phyloP scores from a whole-genome alignment of 2,329 filamentous ascomycete species.

The Truncatella angustata region DNA sequence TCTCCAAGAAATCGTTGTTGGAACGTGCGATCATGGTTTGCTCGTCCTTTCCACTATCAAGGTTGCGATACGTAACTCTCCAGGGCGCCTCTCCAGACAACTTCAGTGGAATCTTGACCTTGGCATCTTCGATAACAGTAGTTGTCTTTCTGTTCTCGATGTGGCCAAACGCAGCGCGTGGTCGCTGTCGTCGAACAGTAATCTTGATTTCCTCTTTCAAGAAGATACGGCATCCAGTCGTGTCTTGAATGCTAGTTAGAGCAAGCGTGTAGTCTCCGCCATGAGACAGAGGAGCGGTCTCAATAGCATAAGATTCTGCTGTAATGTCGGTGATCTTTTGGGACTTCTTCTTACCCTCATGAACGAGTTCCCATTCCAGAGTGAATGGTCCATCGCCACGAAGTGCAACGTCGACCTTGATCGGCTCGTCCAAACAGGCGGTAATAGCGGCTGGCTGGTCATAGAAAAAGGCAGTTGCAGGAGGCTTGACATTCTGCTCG shows the following conservation, averaged over 20 bases:
- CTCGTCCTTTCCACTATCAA: conserved; percentile 47
- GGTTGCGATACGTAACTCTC: conserved; percentile 73
- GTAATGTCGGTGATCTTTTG: conserved; percentile 64
- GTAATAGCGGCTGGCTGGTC: conserved; percentile 53
- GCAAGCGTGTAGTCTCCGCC: conserved; percentile 90
- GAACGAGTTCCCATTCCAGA: conserved; percentile 88
- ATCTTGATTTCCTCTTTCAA: conserved; percentile 84
- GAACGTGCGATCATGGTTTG: conserved; percentile 29
- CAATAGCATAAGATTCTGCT: conserved; percentile 64
- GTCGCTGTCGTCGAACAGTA: conserved; percentile 82
- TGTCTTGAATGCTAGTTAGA: conserved; percentile 82
- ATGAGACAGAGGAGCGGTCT: conserved; percentile 69
- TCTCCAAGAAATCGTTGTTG: conserved; percentile 67
- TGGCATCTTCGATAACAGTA: conserved; percentile 73
- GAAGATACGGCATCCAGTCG: conserved; percentile 80
- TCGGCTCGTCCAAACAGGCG: conserved; percentile 80
- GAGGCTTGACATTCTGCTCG: conserved; percentile 90
- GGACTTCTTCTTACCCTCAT: conserved; percentile 80
- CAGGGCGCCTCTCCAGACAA: conserved; percentile 85
- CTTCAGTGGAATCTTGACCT: conserved; percentile 74
- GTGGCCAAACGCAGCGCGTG: conserved; percentile 80
- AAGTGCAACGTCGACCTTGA: conserved; percentile 71
- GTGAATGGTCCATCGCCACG: conserved; percentile 83
- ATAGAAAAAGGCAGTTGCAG: conserved; percentile 74
- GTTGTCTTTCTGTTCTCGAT: conserved; percentile 77